A percentile compares a stretch with the other conserved stretches of the same genome.
These are phyloP conservation scores for Raffaelea ambrosiae DNA, from an alignment of 2,329 filamentous ascomycete genomes.

Conservation along the genomic window DNA sequence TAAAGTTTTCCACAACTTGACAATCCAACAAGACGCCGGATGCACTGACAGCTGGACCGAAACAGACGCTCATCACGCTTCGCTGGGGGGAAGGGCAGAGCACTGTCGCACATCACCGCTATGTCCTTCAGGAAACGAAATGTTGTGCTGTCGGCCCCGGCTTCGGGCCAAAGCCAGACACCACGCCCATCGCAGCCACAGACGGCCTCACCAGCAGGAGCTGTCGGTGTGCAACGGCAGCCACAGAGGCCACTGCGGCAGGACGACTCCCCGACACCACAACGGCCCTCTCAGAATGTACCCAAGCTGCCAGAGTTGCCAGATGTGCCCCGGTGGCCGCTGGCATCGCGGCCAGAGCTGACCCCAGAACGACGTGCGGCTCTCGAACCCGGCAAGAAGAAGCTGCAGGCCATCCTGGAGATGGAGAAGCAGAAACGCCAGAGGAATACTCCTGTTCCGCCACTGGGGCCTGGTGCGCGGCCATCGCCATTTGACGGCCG, in stretches of 20 bases:
- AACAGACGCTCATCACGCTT: too few species aligned
- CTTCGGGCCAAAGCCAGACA: constrained; percentile 3
- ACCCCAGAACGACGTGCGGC: not conserved
- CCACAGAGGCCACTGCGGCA: constrained; percentile 21
- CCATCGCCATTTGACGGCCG: constrained; percentile 86
- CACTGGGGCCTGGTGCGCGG: constrained; percentile 47
- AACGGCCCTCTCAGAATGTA: not conserved
- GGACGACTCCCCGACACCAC: not conserved
- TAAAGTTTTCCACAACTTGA: too few species aligned
- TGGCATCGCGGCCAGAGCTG: constrained; percentile 1
- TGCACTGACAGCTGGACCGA: too few species aligned
- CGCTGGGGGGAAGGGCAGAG: too few species aligned
- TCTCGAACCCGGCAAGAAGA: constrained; percentile 9
- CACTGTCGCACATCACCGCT: not conserved
- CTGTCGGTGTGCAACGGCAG: constrained; percentile 13
- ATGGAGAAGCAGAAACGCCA: constrained; percentile 3
- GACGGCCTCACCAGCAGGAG: not conserved
- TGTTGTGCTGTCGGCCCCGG: constrained; percentile 36
- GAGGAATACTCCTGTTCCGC: not conserved
- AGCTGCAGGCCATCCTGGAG: constrained; percentile 4
- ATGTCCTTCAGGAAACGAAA: constrained; percentile 55
- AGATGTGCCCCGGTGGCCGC: constrained; percentile 4
- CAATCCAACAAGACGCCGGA: too few species aligned
- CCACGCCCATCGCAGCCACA: not conserved
- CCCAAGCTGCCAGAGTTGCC: not conserved